Evolutionary conservation across 139 green algal genomes (phyloP).

Genomic region (Micractinium conductrix): DNA sequence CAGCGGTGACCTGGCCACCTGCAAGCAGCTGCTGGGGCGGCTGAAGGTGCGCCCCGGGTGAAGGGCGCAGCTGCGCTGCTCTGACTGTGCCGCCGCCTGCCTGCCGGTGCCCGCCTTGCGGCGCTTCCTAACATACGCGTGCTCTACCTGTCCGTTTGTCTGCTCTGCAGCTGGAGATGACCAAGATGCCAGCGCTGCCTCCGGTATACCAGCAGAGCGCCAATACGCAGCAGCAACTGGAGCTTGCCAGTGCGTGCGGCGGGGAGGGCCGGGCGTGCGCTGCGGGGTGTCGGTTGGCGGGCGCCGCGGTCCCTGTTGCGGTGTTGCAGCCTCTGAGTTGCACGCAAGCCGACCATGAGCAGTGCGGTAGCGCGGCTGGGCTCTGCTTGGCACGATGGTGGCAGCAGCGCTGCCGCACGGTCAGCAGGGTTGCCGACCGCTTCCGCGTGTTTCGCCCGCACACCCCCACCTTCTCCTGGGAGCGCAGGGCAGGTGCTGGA

Average conservation of each 20-base stretch:
- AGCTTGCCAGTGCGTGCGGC: constrained; percentile 71
- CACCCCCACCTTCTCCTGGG: neutral
- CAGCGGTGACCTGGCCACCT: constrained; percentile 34
- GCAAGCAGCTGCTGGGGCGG: constrained; percentile 23
- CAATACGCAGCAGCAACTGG: constrained; percentile 77
- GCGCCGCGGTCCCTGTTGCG: neutral
- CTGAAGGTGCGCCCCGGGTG: constrained; percentile 39
- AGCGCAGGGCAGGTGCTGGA: constrained; percentile 87
- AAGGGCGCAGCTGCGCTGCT: neutral
- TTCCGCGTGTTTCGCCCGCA: neutral
- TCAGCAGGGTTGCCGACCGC: neutral
- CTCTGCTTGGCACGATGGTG: neutral
- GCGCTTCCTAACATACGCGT: neutral
- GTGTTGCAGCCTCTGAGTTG: neutral
- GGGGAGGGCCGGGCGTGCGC: too few species aligned
- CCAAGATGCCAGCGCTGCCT: constrained; percentile 77
- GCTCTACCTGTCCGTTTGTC: neutral
- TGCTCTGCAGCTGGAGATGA: constrained; percentile 76
- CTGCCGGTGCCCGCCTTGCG: neutral
- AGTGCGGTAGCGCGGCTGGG: too few species aligned
- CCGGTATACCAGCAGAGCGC: constrained; percentile 66
- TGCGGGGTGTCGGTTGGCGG: neutral
- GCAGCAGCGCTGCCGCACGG: neutral
- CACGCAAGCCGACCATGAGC: too few species aligned
- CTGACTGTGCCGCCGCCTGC: neutral